Conservation (phyloP, 768 basidiomycete species). For the Scleroderma bovista region DNA sequence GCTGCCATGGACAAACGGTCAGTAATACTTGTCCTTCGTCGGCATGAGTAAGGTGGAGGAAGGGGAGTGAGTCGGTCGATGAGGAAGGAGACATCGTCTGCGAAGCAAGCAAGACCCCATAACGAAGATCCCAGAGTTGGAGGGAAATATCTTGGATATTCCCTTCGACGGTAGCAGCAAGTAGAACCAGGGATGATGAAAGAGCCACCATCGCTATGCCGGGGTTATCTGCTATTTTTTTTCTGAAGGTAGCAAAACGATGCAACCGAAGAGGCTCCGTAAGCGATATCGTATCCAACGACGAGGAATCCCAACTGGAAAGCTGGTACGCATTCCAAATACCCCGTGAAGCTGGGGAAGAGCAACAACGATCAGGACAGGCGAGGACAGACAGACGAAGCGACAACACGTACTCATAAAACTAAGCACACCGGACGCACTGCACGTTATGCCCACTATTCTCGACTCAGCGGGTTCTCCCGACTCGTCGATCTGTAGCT, state of each 20-base stretch:
- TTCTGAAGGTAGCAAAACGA: slow-evolving; percentile 11
- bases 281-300: slow-evolving; percentile 17
- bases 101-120: slow-evolving; percentile 55
- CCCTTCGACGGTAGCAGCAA: slow-evolving; percentile 36
- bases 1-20: slow-evolving; percentile 37
- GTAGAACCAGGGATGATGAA: slow-evolving; percentile 52
- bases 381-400: background rate
- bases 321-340: slow-evolving; percentile 37
- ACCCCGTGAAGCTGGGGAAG: slow-evolving; percentile 39
- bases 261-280: slow-evolving; percentile 17
- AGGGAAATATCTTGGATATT: slow-evolving; percentile 41
- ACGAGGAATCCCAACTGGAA: slow-evolving; percentile 18
- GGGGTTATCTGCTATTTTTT: slow-evolving; percentile 8
- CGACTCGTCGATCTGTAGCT: slow-evolving; percentile 15
- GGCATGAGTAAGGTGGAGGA: slow-evolving; percentile 28
- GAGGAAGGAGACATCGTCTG: slow-evolving; percentile 48
- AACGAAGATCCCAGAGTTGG: slow-evolving; percentile 67
- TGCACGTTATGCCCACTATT: slow-evolving; percentile 24
- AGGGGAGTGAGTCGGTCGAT: slow-evolving; percentile 27
- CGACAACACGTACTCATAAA: slow-evolving; percentile 41
- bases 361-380: background rate
- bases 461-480: background rate
- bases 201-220: slow-evolving; percentile 42
- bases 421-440: slow-evolving; percentile 43
- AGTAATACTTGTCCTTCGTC: slow-evolving; percentile 47